phyloP scores from a whole-genome alignment of 768 basidiomycete species.

The Termitomyces eurrhizus region DNA sequence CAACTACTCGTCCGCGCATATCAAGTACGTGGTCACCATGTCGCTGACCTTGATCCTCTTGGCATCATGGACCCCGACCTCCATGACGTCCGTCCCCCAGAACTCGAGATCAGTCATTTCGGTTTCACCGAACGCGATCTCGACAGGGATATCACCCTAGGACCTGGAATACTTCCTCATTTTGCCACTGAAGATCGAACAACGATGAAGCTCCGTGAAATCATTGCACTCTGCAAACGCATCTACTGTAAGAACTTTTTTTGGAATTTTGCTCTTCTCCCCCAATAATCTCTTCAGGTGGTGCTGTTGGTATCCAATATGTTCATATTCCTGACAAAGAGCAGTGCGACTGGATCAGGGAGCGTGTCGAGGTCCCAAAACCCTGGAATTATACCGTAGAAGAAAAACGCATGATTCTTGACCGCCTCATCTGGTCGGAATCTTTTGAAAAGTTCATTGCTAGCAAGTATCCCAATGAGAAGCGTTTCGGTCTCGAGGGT shows the following conservation, averaged over 20 bases:
- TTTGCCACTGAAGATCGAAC: conserved; percentile 85
- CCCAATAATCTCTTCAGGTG: conserved; percentile 45
- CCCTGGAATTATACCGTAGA: conserved; percentile 98
- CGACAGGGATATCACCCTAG: conserved; percentile 90
- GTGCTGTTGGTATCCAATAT: conserved; percentile 87
- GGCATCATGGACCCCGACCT: conserved; percentile 91
- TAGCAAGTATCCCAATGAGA: conserved; percentile 98
- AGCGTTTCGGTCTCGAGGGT: conserved; percentile 98
- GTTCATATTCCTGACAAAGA: conserved; percentile 97
- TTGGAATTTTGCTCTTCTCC: background rate
- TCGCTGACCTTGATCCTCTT: conserved; percentile 93
- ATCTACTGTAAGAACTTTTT: conserved; percentile 72
- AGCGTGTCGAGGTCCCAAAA: conserved; percentile 90
- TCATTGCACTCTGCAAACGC: conserved; percentile 84
- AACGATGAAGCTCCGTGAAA: conserved; percentile 86
- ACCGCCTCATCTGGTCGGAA: conserved; percentile 99
- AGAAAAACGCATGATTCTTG: conserved; percentile 98
- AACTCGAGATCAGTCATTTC: conserved; percentile 91
- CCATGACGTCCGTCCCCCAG: conserved; percentile 71
- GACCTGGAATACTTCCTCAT: conserved; percentile 94
- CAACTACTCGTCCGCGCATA: conserved; percentile 98
- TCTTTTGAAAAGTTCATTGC: conserved; percentile 98
- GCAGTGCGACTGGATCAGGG: conserved; percentile 99
- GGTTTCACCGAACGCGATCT: conserved; percentile 94
- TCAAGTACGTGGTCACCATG: conserved; percentile 97